Conservation (phyloP, 1,139 yeast species). For the Saccharomyces hybrid region DNA sequence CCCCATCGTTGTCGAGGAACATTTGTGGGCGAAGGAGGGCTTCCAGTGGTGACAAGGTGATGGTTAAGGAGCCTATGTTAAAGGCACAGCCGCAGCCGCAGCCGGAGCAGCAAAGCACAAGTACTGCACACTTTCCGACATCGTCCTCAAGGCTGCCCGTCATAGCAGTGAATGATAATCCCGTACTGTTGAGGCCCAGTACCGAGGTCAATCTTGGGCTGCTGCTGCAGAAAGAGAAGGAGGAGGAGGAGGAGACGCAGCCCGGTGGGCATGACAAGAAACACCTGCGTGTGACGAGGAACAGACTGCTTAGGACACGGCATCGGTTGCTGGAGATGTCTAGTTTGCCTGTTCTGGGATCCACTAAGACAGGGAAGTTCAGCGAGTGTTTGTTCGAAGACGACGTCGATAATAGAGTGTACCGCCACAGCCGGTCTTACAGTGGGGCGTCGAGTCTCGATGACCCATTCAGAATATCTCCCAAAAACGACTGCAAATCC, state of each 20-base stretch:
- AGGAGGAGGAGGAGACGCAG: constrained; percentile 1
- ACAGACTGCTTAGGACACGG: constrained; percentile 4
- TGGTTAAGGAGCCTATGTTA: neutral
- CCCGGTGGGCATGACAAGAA: constrained; percentile 3
- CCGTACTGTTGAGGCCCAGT: neutral
- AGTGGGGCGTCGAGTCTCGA: neutral
- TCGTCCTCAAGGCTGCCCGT: neutral
- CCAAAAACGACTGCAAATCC: constrained; percentile 1
- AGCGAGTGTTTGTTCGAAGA: constrained; percentile 17
- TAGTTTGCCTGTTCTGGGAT: neutral
- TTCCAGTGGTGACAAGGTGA: neutral
- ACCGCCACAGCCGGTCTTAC: neutral
- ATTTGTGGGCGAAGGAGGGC: neutral
- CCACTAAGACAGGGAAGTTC: constrained; percentile 11
- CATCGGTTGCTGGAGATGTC: constrained; percentile 1
- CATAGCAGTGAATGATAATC: constrained; percentile 5
- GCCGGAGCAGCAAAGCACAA: neutral
- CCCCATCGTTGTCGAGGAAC: neutral
- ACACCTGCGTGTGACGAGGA: constrained; percentile 5
- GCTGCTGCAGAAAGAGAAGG: constrained; percentile 1
- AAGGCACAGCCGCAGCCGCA: neutral
- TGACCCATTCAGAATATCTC: neutral
- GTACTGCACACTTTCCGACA: neutral
- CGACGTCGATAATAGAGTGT: constrained; percentile 5
- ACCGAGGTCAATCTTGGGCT: constrained; percentile 2